These are phyloP conservation scores for Fomitopsis pinicola DNA, from an alignment of 1,284 basidiomycete species.

Conservation along the genomic window DNA sequence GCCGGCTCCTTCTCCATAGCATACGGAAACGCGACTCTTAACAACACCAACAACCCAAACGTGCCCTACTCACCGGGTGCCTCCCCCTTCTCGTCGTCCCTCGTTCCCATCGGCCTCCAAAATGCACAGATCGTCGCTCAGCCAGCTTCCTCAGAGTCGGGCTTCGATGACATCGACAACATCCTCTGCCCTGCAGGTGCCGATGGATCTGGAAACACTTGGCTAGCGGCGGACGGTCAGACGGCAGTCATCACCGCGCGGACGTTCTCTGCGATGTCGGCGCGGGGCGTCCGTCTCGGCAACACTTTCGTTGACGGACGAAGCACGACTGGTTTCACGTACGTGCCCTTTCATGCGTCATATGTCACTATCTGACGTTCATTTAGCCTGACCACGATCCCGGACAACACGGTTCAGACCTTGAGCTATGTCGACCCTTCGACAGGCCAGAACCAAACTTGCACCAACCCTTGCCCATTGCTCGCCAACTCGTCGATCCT, in stretches of 20 bases:
- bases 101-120: conserved; percentile 81
- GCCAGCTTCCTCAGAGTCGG: conserved; percentile 60
- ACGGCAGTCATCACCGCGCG: conserved; percentile 72
- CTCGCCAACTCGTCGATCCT: conserved; percentile 68
- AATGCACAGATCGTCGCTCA: conserved; percentile 65
- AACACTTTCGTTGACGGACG: conserved; percentile 84
- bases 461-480: conserved; percentile 69
- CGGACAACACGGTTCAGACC: conserved; percentile 80
- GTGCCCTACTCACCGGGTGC: conserved; percentile 75
- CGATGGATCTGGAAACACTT: conserved; percentile 80
- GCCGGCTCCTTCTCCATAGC: conserved; percentile 82
- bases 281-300: conserved; percentile 81
- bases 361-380: conserved; percentile 2
- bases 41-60: conserved; percentile 69
- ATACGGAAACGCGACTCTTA: conserved; percentile 57
- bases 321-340: conserved; percentile 87
- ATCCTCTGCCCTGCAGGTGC: conserved; percentile 81
- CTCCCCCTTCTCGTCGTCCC: conserved; percentile 84
- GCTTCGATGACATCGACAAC: conserved; percentile 68
- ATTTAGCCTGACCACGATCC: conserved; percentile 77
- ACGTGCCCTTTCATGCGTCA: conserved; percentile 21
- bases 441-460: conserved; percentile 71
- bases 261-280: conserved; percentile 68
- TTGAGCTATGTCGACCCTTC: conserved; percentile 76
- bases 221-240: conserved; percentile 77